Evolutionary conservation across 768 basidiomycete species (phyloP).

Genomic region (Sistotremastrum suecicum): DNA sequence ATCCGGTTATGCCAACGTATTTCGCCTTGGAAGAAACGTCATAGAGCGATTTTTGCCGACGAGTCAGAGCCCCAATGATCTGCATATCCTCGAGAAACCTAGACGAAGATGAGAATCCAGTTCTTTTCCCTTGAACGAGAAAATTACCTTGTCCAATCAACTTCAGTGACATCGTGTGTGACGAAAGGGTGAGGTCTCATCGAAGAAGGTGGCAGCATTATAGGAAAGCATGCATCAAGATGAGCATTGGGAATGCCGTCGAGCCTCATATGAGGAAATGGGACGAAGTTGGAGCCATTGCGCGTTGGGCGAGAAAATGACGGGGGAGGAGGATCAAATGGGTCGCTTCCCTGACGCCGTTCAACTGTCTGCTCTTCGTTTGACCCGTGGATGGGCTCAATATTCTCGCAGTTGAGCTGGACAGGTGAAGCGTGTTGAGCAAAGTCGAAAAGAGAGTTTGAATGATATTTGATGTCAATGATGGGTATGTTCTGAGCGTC

Average conservation of each 20-base stretch:
- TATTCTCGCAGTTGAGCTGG: background rate
- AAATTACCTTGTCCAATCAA: conserved; percentile 33
- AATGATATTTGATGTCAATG: no score
- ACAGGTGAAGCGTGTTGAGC: no score
- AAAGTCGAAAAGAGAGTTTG: no score
- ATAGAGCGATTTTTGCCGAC: conserved; percentile 19
- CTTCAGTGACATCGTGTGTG: conserved; percentile 32
- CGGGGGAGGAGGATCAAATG: conserved; percentile 11
- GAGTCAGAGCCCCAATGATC: conserved; percentile 19
- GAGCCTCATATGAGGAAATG: background rate
- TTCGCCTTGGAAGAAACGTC: conserved; percentile 3
- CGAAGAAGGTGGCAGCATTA: conserved; percentile 25
- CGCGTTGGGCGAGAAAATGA: conserved; percentile 11
- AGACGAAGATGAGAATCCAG: background rate
- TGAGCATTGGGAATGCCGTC: no score
- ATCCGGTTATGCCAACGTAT: conserved; percentile 10
- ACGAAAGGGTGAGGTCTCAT: conserved; percentile 34
- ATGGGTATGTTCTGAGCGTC: no score
- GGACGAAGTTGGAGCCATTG: conserved; percentile 6
- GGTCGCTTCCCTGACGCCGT: background rate
- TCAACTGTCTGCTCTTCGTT: background rate
- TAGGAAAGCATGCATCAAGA: conserved; percentile 22
- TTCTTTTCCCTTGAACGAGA: no score
- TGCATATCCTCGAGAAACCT: conserved; percentile 29
- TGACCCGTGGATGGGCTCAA: conserved; percentile 3